Evolutionary conservation across 805 yeast species (phyloP).

Genomic region (Saccharomyces jurei): DNA sequence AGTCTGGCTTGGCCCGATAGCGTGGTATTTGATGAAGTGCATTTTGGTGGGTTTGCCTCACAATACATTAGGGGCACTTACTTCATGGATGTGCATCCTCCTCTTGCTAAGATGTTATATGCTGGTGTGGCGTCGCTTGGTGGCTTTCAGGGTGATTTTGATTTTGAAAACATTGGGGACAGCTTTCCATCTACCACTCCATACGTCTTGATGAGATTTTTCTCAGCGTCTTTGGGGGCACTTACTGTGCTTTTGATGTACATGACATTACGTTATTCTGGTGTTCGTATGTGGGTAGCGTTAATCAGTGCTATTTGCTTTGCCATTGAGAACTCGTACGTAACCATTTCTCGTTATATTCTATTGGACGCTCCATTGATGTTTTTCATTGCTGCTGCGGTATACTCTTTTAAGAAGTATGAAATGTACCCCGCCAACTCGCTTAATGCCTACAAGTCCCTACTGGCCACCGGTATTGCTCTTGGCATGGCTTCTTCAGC

Average conservation of each 20-base stretch:
- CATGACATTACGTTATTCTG: slow-evolving; percentile 62
- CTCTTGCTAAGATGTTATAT: slow-evolving; percentile 66
- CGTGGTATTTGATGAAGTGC: slow-evolving; percentile 89
- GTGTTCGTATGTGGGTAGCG: slow-evolving; percentile 58
- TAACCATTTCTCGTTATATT: slow-evolving; percentile 68
- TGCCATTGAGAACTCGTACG: slow-evolving; percentile 56
- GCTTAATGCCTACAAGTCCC: slow-evolving; percentile 47
- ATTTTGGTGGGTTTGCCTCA: slow-evolving; percentile 93
- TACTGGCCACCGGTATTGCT: slow-evolving; percentile 58
- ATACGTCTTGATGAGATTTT: slow-evolving; percentile 58
- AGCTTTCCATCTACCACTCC: slow-evolving; percentile 51
- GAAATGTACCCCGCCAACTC: slow-evolving; percentile 59
- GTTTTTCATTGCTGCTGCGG: slow-evolving; percentile 67
- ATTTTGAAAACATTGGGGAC: slow-evolving; percentile 59
- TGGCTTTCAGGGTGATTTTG: slow-evolving; percentile 67
- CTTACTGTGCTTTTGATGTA: slow-evolving; percentile 59
- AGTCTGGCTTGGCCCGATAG: slow-evolving; percentile 61
- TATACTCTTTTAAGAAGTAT: slow-evolving; percentile 56
- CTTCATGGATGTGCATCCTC: slow-evolving; percentile 76
- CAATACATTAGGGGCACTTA: slow-evolving; percentile 60
- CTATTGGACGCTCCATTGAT: slow-evolving; percentile 68
- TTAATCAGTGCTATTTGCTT: slow-evolving; percentile 48
- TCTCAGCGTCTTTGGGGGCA: slow-evolving; percentile 62
- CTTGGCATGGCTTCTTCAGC: slow-evolving; percentile 67
- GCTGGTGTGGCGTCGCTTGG: slow-evolving; percentile 62